Evolutionary conservation across 441 rosid genomes (phyloP), one percentile per base, ranked within the genome.

Genomic region (Bruguiera hainesii): DNA sequence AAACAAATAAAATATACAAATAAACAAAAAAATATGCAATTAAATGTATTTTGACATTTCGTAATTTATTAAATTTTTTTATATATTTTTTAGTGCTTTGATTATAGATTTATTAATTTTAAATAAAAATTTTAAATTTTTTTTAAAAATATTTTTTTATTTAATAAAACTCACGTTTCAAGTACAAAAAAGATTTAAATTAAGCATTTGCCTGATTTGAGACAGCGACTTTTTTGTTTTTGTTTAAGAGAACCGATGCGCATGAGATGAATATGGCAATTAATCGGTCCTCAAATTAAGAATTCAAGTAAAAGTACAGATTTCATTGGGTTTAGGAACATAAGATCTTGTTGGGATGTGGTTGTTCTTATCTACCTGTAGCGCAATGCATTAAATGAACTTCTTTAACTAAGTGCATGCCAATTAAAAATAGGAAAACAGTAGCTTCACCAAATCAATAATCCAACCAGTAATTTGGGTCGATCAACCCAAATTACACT

Each of bases 221-320:
- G 16, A 23, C 28, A 23, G 30, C 58, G 18, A 20, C 30, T 19
- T 18, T 46, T 19, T 21, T 59, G 31, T 5, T 3, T 9, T 2
- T 20, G 8, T 21, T 0, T 6, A 13, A 3, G 15, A 28, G 23
- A 29, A 60, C 20, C 52, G 15, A 19, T 37, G 31, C 35, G 65
- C 74, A 66, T 50, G 61, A 42, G 60, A 53, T 59, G 67, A 65
- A 65, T 39, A 51, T 70, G 68, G 33, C 39, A 11, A 51, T 49
- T 58, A 13, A 28, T 51, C 28, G 25, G 39, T 57, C 0, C 55
- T 58, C 39, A 30, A 67, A 48, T 55, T 37, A 23, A 26, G 48
- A 51, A 58, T 25, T 26, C 35, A 5, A 0, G 5, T 42, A 35
- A 49, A 18, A 26, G 48, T 30, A 31, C 56, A 42, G 53, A 59